Evolutionary conservation across 1,284 basidiomycete genomes (phyloP).

Genomic region (Tilletia walkeri): DNA sequence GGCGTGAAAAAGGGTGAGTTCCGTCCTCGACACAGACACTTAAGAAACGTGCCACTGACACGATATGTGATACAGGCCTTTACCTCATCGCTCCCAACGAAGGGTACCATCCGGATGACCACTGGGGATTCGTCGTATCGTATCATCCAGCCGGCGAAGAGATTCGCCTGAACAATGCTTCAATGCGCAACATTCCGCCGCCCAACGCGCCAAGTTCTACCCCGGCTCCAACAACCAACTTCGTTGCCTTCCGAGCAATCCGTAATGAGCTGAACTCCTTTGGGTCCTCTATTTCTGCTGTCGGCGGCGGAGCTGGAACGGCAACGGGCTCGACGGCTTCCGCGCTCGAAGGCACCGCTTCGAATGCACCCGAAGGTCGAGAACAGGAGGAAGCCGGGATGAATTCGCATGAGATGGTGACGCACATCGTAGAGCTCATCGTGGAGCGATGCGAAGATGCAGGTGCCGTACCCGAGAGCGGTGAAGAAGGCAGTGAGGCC

Average conservation of each 20-base stretch:
- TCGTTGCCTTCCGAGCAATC: conserved; percentile 45
- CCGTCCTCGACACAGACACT: background rate
- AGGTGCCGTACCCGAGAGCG: conserved; percentile 31
- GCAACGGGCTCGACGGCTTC: background rate
- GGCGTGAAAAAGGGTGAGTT: conserved; percentile 71
- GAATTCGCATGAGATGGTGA: conserved; percentile 18
- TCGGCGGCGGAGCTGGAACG: background rate
- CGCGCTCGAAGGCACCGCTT: background rate
- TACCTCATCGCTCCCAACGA: conserved; percentile 44
- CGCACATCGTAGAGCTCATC: conserved; percentile 15
- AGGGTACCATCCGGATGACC: conserved; percentile 43
- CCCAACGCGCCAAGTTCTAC: conserved; percentile 21
- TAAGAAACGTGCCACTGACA: background rate
- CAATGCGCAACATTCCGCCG: conserved; percentile 35
- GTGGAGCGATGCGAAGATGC: conserved; percentile 25
- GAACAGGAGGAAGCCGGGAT: conserved; percentile 12
- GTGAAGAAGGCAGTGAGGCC: conserved; percentile 20
- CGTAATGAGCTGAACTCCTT: conserved; percentile 34
- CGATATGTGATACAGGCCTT: conserved; percentile 23
- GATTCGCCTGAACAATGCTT: conserved; percentile 32
- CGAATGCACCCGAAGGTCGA: background rate
- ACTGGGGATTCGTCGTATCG: conserved; percentile 45
- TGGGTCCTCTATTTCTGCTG: background rate
- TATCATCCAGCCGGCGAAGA: conserved; percentile 32
- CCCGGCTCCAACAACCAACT: conserved; percentile 19